phyloP scores from a whole-genome alignment of 306 rosid genomes.

The Vachellia collinsii region DNA sequence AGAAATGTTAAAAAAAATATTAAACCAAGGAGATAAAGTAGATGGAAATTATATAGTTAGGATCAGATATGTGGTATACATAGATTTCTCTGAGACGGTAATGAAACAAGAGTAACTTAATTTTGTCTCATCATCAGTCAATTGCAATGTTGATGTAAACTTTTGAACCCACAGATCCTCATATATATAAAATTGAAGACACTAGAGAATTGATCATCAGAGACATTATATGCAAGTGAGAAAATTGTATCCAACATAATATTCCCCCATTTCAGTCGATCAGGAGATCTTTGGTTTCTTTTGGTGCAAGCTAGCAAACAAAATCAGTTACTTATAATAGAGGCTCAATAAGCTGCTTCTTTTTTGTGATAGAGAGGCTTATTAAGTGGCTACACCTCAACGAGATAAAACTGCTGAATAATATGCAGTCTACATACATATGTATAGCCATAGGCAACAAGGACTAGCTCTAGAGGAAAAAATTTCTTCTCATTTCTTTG shows the following conservation, averaged over 20 bases:
- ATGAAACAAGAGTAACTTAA: neutral
- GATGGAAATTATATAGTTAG: neutral
- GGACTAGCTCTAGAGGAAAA: neutral
- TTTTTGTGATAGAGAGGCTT: too few relatives aligned
- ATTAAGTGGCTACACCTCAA: neutral
- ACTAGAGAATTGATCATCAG: neutral
- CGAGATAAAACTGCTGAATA: conserved; percentile 6
- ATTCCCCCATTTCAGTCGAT: neutral
- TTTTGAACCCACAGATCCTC: neutral
- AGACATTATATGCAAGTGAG: neutral
- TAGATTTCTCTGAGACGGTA: neutral
- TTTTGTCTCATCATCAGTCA: neutral
- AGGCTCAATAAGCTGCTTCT: neutral
- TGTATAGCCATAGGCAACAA: too few relatives aligned
- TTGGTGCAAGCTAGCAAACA: conserved; percentile 14
- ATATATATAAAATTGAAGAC: neutral
- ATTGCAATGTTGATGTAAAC: conserved; percentile 3
- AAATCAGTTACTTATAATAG: neutral
- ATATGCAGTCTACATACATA: neutral
- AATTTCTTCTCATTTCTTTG: conserved; percentile 36
- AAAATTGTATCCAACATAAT: conserved; percentile 25
- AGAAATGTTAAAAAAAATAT: neutral
- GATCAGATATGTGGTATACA: too few relatives aligned
- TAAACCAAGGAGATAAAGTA: neutral
- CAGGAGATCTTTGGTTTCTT: neutral